Evolutionary conservation across 257 asterid species (phyloP), one percentile per base, ranked within the genome.

Genomic region (Craterostigma plantagineum): DNA sequence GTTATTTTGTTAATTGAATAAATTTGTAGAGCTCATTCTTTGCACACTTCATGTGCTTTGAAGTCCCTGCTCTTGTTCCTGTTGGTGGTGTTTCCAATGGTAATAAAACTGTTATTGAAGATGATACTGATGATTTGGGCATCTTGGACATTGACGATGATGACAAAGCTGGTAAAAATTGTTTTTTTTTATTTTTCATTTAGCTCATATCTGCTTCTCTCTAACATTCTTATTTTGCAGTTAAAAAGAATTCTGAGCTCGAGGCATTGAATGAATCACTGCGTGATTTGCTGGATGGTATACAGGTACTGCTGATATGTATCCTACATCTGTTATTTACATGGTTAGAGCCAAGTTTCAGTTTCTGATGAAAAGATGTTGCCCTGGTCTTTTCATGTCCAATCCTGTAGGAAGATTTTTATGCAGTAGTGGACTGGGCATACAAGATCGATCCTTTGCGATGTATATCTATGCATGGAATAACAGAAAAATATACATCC

Each of bases 1-100:
- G 30, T 23, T 23, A 23, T 23, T 2, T 23, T 23, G 30, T 23
- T 43, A 27, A 8, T 43, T 43, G 41, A 34, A 48, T 16, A n/a
- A 60, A 71, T 2, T 45, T 61, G 61, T 79, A 90, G 95, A 83
- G 95, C 62, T 83, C 95, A 33, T 90, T 83, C 70, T 90, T 90
- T 59, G 99, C 99, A 16, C 99, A 90, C 68, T 90, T 90, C 61
- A 79, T 90, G 99, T 90, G 99, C 83, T 90, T 90, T 77, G 95
- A 79, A 71, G 92, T 86, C 63, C 94, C 85, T 54, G 82, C 92
- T 53, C 94, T 85, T 64, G 83, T 77, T 65, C 92, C 96, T 8
- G 86, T 83, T 14, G 93, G 91, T 43, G 79, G 92, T 54, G 55
- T 55, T 70, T 68, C 67, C 56, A 73, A 72, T 59, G 82, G 81